These are phyloP conservation scores for Jatropha curcas DNA, from an alignment of 345 rosid genomes.

Conservation along the genomic window DNA sequence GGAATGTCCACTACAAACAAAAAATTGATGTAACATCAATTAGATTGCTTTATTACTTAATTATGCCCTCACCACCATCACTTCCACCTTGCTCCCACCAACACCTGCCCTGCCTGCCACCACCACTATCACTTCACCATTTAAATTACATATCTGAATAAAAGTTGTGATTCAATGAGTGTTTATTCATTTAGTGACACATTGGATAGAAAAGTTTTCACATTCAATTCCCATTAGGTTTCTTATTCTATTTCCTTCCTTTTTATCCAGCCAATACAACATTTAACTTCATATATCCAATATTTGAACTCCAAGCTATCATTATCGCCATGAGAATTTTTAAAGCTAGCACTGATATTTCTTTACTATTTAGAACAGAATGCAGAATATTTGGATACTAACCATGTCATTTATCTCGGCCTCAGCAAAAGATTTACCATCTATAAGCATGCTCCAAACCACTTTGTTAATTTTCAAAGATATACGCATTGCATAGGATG, in stretches of 20 bases:
- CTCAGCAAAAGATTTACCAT: conserved; percentile 98
- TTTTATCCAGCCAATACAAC: not conserved
- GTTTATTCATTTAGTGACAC: not conserved
- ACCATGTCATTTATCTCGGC: conserved; percentile 99
- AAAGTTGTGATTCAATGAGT: not conserved
- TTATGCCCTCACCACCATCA: not conserved
- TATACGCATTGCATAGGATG: conserved; percentile 97
- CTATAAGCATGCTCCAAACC: conserved; percentile 97
- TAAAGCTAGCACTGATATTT: too few relatives aligned
- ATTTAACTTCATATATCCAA: not conserved
- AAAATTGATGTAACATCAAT: too few relatives aligned
- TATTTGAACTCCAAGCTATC: not conserved
- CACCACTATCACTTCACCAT: not conserved
- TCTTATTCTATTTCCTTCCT: not conserved
- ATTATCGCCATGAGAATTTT: not conserved
- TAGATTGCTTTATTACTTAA: not conserved
- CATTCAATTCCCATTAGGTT: not conserved
- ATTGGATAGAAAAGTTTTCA: not conserved
- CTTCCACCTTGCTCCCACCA: not conserved
- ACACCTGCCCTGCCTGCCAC: not conserved
- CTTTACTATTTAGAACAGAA: not conserved
- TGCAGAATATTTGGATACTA: conserved; percentile 29
- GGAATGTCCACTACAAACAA: not conserved
- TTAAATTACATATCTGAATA: not conserved
- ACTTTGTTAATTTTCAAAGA: conserved; percentile 85